Evolutionary conservation across 208 protist genomes (phyloP).

Genomic region (Acanthamoeba sp.): DNA sequence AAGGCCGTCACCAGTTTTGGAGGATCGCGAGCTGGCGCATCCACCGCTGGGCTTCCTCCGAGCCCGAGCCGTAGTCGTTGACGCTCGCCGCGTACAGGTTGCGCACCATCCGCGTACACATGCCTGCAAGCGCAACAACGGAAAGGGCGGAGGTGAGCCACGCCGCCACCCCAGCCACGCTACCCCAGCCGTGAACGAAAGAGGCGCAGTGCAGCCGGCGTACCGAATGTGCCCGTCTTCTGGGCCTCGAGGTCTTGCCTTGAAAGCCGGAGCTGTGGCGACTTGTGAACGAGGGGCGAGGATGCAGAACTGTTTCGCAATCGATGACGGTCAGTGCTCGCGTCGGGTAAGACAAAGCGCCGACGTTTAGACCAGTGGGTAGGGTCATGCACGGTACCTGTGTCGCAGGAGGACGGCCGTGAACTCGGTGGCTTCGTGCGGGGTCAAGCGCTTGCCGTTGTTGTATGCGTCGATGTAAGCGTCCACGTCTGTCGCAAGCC

Average conservation of each 20-base stretch:
- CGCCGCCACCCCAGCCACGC: too few relatives aligned
- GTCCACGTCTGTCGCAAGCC: neutral
- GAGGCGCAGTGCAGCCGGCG: too few relatives aligned
- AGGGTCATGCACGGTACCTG: neutral
- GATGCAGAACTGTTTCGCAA: neutral
- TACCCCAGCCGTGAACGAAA: too few relatives aligned
- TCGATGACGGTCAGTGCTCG: too few relatives aligned
- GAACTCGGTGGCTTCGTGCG: neutral
- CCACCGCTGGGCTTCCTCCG: neutral
- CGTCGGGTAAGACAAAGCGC: too few relatives aligned
- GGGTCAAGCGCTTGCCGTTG: neutral
- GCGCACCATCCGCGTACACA: constrained; percentile 12
- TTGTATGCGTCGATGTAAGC: constrained; percentile 11
- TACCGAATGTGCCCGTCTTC: neutral
- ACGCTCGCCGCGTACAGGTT: neutral
- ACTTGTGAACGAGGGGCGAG: neutral
- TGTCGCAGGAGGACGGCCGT: neutral
- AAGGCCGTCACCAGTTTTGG: neutral
- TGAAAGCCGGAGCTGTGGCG: neutral
- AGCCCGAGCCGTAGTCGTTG: neutral
- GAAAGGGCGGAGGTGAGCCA: too few relatives aligned
- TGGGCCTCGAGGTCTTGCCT: neutral
- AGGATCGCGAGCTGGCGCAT: neutral
- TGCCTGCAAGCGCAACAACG: too few relatives aligned
- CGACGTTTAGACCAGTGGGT: too few relatives aligned